Evolutionary conservation across 805 yeast species (phyloP), one percentile per base, ranked within the genome.

Genomic region (Pichia ethanolica): DNA sequence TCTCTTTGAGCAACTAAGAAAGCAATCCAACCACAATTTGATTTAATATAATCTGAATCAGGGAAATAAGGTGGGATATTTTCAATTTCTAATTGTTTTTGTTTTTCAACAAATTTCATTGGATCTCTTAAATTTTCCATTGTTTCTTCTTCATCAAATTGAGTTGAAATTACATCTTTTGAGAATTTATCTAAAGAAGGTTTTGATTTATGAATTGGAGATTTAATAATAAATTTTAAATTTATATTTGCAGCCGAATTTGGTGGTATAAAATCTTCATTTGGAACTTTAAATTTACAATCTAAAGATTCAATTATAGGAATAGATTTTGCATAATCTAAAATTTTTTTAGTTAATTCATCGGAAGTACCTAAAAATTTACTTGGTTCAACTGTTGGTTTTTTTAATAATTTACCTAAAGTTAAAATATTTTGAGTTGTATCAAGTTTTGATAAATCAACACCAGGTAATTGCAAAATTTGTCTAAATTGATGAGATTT

Each of bases 281-380:
- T 98, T 4, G 96, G 91, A 40, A 91, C 96, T 54, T 77, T 75
- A 68, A 89, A 89, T 50, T 78, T 79, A 40, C 95, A 83, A 46
- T 77, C 78, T 32, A 89, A 55, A 13, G 89, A 70, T 59, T 83
- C 79, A 45, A 90, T 66, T 42, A 72, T 67, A 40, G 97, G 97
- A 35, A 89, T 78, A 34, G 74, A 70, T 3, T 76, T 62, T 1
- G 90, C 95, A 50, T 81, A 74, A 27, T 73, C 62, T 48, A 85
- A 64, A 53, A 78, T 66, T 9, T 71, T 64, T 38, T 63, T 63
- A 28, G 69, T 56, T 60, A 76, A 77, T 12, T 35, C 12, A 20
- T 49, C 41, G 25, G 62, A 63, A 44, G 81, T 74, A 27, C 86
- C 86, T 56, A 86, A 70, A 20, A 72, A 77, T 53, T 75, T 71